Percentiles rank a stretch among this genome's conserved stretches.
Conservation (phyloP, 2,329 filamentous ascomycete genomes). For the Fusarium foetens region DNA sequence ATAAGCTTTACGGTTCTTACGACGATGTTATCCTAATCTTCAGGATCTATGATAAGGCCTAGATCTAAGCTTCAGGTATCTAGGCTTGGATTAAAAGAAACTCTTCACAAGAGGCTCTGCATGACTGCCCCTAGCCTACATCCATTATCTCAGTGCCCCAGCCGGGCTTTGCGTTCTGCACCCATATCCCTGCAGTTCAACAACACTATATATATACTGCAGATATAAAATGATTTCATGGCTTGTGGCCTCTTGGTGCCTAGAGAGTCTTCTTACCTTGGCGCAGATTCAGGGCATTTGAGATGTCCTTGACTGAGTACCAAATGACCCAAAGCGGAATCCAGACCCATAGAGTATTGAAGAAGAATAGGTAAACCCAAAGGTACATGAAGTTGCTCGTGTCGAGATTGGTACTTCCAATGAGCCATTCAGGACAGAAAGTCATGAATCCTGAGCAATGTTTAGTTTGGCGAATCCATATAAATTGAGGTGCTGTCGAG, state of each 20-base stretch:
- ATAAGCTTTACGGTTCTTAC: neutral
- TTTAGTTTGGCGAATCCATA: neutral
- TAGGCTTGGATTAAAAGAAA: neutral
- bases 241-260: neutral
- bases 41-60: neutral
- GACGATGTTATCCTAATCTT: neutral
- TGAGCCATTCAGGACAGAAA: slow-evolving; percentile 76
- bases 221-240: neutral
- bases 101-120: neutral
- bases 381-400: slow-evolving; percentile 74
- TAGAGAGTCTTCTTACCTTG: slow-evolving; percentile 47
- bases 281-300: slow-evolving; percentile 58
- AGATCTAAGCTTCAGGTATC: neutral
- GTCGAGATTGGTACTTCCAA: slow-evolving; percentile 69
- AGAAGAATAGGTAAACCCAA: slow-evolving; percentile 75
- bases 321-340: slow-evolving; percentile 70
- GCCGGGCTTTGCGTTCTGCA: neutral
- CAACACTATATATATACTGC: neutral
- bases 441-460: slow-evolving; percentile 71
- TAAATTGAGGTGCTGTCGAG: neutral
- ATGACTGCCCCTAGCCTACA: neutral
- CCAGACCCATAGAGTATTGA: slow-evolving; percentile 75
- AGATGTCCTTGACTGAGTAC: slow-evolving; percentile 65
- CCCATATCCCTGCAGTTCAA: too few relatives aligned
- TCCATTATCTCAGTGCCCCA: neutral